Conservation (phyloP, 2,329 filamentous ascomycete genomes). For the Penicillium sp. region DNA sequence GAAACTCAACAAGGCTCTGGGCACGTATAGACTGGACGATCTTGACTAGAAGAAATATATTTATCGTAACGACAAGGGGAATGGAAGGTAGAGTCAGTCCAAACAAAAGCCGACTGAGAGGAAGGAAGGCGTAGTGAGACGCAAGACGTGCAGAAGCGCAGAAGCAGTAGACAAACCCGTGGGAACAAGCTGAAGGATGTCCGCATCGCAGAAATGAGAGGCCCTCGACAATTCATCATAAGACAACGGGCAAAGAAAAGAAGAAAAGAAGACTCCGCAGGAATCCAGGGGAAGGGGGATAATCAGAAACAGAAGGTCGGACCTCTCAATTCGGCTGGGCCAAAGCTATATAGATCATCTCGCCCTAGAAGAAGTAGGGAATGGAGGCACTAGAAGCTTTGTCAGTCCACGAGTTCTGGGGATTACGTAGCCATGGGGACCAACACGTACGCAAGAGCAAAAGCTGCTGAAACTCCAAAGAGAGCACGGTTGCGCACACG, state of each 20-base stretch:
- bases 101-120: neutral
- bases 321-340: neutral
- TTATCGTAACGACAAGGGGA: constrained; percentile 23
- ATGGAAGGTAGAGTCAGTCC: constrained; percentile 7
- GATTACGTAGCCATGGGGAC: neutral
- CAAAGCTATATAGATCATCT: neutral
- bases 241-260: constrained; percentile 1
- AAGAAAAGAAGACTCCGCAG: neutral
- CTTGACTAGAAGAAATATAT: constrained; percentile 20
- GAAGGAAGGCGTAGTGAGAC: neutral
- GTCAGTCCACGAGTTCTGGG: constrained; percentile 15
- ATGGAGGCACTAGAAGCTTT: constrained; percentile 36
- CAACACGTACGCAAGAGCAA: constrained; percentile 81
- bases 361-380: constrained; percentile 41
- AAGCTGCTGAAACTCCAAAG: constrained; percentile 76
- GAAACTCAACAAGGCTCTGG: constrained; percentile 10
- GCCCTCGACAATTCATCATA: constrained; percentile 2
- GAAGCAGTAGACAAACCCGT: neutral
- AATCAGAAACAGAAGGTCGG: too few relatives aligned
- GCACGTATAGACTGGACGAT: constrained; percentile 9
- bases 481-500: constrained; percentile 79
- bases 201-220: neutral
- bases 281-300: neutral
- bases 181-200: neutral
- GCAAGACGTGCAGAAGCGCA: neutral